Base-by-base conservation (phyloP, 2,329 filamentous ascomycete genomes). In the Aureobasidium sp. region DNA sequence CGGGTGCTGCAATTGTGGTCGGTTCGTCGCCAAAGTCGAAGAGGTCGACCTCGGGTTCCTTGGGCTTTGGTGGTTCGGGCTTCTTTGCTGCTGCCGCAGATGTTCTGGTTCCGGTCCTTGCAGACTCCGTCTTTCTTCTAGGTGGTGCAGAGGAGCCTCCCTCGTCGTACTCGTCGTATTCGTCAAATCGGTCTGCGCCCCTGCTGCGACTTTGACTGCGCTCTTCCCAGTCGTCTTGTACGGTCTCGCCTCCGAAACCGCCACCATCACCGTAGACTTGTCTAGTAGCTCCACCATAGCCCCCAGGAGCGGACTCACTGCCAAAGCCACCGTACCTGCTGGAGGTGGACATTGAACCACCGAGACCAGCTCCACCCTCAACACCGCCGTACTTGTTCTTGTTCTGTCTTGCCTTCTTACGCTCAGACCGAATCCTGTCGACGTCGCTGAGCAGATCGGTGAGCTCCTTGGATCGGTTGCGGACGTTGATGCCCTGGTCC, bases 121-220 rank as follows among this genome's bases (percentile, higher is more conserved):
- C 54, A 11, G 66, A 54, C 24, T 70, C 68, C 59, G 75, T 72
- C 65, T 76, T 80, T 62, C 76, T 72, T 60, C 74, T 74, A 29
- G 74, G 72, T 21, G 80, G 71, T 55, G 79, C 73, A 48, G 76
- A 68, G 38, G 62, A 59, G 45, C 78, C 76, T 35, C 79, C 88
- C 63, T 95, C 93, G 53, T 97, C 91, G 63, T 85, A 91, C 70
- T 98, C 93, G 66, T 98, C 90, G 64, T 98, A 98, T 70, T 96
- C 93, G 62, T 97, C 91, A 62, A 96, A 98, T 59, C 85, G 81
- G 59, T 94, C 90, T 40, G 76, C 76, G 51, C 83, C 75, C 64
- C 76, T 74, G 53, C 78, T 75, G 55, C 84, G 74, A 61, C 75
- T 76, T 55, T 80, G 73, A 19, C 76, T 71, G 61, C 88, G 83